A percentile compares a stretch with the other conserved stretches of the same genome.
Conservation (phyloP, 148 eudicot species). For the Rhododendron henanense region DNA sequence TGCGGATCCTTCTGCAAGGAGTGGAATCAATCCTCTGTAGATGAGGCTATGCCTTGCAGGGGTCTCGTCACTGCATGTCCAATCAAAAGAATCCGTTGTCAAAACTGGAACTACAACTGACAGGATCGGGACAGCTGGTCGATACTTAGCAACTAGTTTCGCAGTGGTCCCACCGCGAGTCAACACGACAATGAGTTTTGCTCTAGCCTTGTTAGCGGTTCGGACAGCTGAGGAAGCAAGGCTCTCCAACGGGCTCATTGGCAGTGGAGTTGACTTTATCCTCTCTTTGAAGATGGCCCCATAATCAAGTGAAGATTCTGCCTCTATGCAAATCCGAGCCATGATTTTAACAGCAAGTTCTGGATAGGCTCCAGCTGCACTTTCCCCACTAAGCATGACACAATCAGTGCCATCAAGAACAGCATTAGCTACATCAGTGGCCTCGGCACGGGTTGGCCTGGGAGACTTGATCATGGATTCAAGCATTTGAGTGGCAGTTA, state of each 20-base stretch:
- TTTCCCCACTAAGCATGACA: constrained; percentile 80
- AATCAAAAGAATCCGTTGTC: constrained; percentile 62
- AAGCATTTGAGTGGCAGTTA: constrained; percentile 91
- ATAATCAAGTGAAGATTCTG: constrained; percentile 74
- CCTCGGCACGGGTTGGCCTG: constrained; percentile 81
- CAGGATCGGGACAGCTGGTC: constrained; percentile 75
- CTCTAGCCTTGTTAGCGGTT: constrained; percentile 75
- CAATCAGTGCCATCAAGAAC: constrained; percentile 85
- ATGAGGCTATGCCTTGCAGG: constrained; percentile 76
- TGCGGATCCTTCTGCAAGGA: constrained; percentile 83
- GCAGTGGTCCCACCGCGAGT: constrained; percentile 94
- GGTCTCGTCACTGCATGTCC: constrained; percentile 70
- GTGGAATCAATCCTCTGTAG: constrained; percentile 66
- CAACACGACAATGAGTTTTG: constrained; percentile 78
- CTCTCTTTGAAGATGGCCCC: constrained; percentile 59
- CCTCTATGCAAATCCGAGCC: constrained; percentile 82
- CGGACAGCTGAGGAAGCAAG: constrained; percentile 88
- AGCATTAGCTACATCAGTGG: constrained; percentile 79
- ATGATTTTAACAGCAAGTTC: constrained; percentile 79
- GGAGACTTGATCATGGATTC: constrained; percentile 79
- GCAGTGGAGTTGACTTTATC: constrained; percentile 70
- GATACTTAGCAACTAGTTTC: constrained; percentile 68
- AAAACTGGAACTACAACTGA: constrained; percentile 73
- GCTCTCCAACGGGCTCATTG: constrained; percentile 87
- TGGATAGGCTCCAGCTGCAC: constrained; percentile 89